phyloP scores from a whole-genome alignment of 768 basidiomycete species.

The Boletus fagicola region DNA sequence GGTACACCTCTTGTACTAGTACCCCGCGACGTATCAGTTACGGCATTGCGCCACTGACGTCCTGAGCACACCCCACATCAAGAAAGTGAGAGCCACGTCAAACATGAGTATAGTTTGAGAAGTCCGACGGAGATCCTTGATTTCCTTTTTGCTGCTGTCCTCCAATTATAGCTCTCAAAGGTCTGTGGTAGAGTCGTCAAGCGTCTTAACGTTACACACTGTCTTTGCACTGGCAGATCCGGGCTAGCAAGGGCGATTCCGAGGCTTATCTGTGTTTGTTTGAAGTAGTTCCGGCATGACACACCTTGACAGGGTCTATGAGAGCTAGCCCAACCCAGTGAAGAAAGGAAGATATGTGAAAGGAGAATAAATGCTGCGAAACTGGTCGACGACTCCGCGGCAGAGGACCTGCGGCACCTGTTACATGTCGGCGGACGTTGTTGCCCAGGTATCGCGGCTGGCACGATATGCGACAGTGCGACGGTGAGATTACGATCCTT shows the following conservation, averaged over 20 bases:
- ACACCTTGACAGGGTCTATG: neutral
- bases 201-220: neutral
- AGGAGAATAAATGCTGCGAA: neutral
- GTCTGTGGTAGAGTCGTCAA: too few relatives aligned
- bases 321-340: neutral
- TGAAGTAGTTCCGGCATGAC: neutral
- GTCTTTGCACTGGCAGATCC: too few relatives aligned
- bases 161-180: neutral
- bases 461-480: neutral
- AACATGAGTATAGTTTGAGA: neutral
- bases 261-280: constrained; percentile 4
- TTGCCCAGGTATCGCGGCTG: constrained; percentile 2
- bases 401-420: neutral
- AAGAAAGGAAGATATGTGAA: neutral
- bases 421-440: constrained; percentile 5
- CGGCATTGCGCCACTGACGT: neutral
- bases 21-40: neutral
- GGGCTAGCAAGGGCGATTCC: neutral
- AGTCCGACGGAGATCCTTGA: neutral
- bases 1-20: neutral
- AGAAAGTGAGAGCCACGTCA: neutral
- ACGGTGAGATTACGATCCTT: neutral
- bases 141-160: neutral
- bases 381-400: neutral
- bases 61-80: neutral